Evolutionary conservation across 78 protist genomes (phyloP).

Genomic region (Pigoraptor vietnamica): DNA sequence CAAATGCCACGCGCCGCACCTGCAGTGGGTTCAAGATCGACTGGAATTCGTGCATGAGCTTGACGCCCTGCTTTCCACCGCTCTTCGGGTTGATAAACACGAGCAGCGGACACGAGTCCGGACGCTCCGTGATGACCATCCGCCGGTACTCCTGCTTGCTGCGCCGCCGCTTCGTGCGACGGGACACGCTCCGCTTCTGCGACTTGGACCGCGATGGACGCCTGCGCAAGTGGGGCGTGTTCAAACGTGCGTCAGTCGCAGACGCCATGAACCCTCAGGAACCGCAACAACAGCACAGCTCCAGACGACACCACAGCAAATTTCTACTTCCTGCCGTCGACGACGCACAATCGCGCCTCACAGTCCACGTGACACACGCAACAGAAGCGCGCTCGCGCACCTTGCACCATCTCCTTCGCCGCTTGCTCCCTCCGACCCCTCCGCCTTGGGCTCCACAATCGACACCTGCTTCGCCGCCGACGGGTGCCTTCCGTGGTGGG

Average conservation of each 20-base stretch:
- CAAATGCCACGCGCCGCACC: background rate
- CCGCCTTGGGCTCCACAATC: background rate
- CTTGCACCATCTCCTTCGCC: background rate
- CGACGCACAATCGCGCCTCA: too few relatives aligned
- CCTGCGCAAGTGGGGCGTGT: background rate
- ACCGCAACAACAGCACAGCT: background rate
- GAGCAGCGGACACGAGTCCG: background rate
- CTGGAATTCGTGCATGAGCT: background rate
- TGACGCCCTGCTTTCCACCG: slow-evolving; percentile 26
- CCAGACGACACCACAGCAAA: too few relatives aligned
- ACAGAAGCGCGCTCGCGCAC: background rate
- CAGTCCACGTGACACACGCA: background rate
- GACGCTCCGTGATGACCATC: background rate
- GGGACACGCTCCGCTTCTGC: background rate
- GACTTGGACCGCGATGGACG: background rate
- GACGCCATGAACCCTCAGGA: too few relatives aligned
- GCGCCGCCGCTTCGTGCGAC: background rate
- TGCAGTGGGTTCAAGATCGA: background rate
- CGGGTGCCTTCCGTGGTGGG: background rate
- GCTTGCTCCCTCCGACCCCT: background rate
- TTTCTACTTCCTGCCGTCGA: too few relatives aligned
- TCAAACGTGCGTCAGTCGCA: background rate
- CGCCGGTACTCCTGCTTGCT: background rate
- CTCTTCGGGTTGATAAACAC: slow-evolving; percentile 30
- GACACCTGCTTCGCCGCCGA: background rate